Evolutionary conservation across 176 grass and related monocot species (phyloP), one percentile per base, ranked within the genome.

Genomic region (sorghum (Sorghum bicolor)): DNA sequence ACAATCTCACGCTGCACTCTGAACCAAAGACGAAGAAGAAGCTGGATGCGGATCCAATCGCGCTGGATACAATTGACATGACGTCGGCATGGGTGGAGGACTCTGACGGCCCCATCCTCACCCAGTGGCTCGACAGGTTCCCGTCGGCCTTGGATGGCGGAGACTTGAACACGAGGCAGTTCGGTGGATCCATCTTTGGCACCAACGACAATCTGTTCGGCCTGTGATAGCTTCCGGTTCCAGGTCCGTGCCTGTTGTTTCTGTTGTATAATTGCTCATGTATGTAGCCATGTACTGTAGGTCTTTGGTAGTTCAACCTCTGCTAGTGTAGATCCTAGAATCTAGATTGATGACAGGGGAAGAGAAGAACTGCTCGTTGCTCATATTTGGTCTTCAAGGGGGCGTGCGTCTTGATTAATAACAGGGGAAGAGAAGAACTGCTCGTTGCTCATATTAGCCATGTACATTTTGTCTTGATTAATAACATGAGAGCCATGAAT

Each of bases 41-140:
- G 16, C 15, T 60, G 9, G 89, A 92, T 5, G 75, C 70, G 4
- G 96, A 98, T 80, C 93, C 91, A 10, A 94, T 98, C 39, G 74
- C 83, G 7, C 55, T 80, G 22, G 84, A 92, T 48, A 86, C 88
- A 11, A 87, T 98, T 2, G 91, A 98, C 86, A 96, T 96, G 96
- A 90, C 93, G 3, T 99, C 91, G 3, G 87, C 91, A 4, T 96
- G 96, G 93, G 93, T 99, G 24, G 93, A 96, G 82, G 96, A 99
- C 80, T 90, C 83, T 3, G 96, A 96, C 9, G 83, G 83, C 40
- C 89, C 79, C 24, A 89, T 62, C 85, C 83, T 89, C 26, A 91
- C 96, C 32, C 91, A 95, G 47, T 98, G 93, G 91, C 96, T 95
- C 17, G 96, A 98, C 62, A 78, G 92, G 43, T 98, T 98, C 84